Evolutionary conservation across 2,329 filamentous ascomycete genomes (phyloP), one percentile per base, ranked within the genome.

Genomic region (Alternaria longipes): DNA sequence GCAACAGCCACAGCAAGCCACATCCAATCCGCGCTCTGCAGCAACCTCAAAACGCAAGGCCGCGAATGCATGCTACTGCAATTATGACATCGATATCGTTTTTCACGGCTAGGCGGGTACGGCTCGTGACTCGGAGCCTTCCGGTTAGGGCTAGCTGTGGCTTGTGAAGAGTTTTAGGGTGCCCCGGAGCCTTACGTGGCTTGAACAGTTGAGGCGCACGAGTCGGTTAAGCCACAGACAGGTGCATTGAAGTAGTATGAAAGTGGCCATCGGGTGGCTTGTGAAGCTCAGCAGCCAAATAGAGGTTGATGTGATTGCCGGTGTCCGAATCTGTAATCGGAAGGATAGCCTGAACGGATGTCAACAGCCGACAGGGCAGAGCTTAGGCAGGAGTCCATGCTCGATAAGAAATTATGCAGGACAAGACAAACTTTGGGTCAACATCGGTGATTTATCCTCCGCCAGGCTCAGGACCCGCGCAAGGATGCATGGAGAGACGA

Each of bases 1-100:
- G 70, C 69, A 69, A 65, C 59, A 70, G 67, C 68, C 67, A 70
- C 68, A 61, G 20, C 56, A 65, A 47, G 69, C 69, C 69, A 71
- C 69, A 71, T 54, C 69, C 67, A 72, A 71, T 72, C 69, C 61
- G 36, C 32, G 60, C 26, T 14, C 36, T 26, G n/a, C 16, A 30
- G 8, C 9, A 58, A 40, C 34, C 32, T 52, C 22, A 44, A 30
- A 20, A 50, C 57, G 58, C 53, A 56, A 66, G 58, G 65, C 63
- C 56, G 53, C 64, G 60, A 62, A 44, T 49, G 54, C 56, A 55
- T 47, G 9, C n/a, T 49, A 18, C 50, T 57, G 65, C 64, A 66
- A n/a, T 58, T 63, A 71, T 70, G 70, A 71, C 68, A 70, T 63
- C 60, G 46, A 20, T 46, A 30, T 34, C 41, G 36, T 4, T 42